Base-by-base conservation (phyloP, 768 basidiomycete species). In the Dioszegia hungarica region DNA sequence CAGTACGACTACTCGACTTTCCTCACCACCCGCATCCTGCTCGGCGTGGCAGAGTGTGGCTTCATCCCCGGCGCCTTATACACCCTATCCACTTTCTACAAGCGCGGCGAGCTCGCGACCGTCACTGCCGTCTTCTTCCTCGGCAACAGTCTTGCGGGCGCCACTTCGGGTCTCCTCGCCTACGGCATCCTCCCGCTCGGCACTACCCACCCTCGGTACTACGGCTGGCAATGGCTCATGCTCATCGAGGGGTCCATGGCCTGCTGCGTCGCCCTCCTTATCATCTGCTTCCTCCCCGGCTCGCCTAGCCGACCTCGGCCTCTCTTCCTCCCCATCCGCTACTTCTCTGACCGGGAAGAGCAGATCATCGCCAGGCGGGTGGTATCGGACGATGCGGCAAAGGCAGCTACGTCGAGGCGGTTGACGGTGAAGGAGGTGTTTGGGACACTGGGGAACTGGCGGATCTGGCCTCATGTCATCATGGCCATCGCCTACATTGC, bases 111-210 rank as follows among this genome's bases (percentile, higher is more conserved):
- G 45, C 52, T 70, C 5, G 70, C 70, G 0, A 54, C 46, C 17
- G 37, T 68, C 15, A 63, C 61, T 40, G 52, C 63, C 5, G 33
- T 68, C 54, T 74, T 74, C 64, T 74, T 68, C 62, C 46, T 70
- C n/a, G 73, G 67, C 6, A 62, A 53, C 10, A 59, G 52, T 25
- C 54, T 68, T 22, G 68, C 66, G 1, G 36, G 37, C 15, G 68
- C 70, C 12, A 59, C 62, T 2, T 59, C 66, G 1, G 68, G 68
- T 22, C 61, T 74, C 3, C 52, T 74, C 19, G 68, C 66, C 0
- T 67, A 63, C 36, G 73, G 64, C 1, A 68, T 74, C 25, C 57
- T 74, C 0, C 67, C 61, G 8, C 60, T 70, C 24, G 60, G 59
- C 0, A 59, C 57, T 2, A 54, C 43, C 22, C 56, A 54, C 27